phyloP scores from a whole-genome alignment of 2,329 filamentous ascomycete species.

The Penicillium sp. region DNA sequence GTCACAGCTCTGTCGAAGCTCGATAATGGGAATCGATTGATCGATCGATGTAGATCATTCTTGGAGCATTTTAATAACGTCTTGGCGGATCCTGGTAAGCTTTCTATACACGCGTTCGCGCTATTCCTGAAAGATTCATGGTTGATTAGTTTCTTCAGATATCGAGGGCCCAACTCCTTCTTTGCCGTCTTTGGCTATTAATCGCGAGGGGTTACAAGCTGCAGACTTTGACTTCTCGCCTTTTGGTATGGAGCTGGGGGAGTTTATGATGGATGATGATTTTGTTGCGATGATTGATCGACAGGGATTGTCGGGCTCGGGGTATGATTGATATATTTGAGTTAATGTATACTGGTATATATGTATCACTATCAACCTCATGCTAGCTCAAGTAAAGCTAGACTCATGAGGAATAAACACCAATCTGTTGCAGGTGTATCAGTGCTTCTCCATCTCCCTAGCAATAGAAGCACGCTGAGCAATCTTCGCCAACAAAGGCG shows the following conservation, averaged over 20 bases:
- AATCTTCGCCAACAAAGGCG: constrained; percentile 23
- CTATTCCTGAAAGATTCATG: not conserved
- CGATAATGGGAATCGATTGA: constrained; percentile 30
- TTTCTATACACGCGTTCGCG: not conserved
- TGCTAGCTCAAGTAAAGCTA: too few species aligned
- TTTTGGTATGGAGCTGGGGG: constrained; percentile 36
- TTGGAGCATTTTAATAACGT: constrained; percentile 23
- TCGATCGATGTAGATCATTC: constrained; percentile 32
- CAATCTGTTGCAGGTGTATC: not conserved
- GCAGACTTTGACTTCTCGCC: constrained; percentile 20
- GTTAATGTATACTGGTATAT: not conserved
- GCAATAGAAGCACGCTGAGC: constrained; percentile 11
- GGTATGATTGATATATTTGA: not conserved
- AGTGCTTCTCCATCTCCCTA: not conserved
- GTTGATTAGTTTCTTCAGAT: not conserved
- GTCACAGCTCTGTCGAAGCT: constrained; percentile 24
- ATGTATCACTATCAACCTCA: not conserved
- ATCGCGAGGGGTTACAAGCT: not conserved
- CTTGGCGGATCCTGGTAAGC: constrained; percentile 9
- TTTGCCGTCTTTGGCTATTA: not conserved
- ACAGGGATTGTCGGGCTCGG: constrained; percentile 1
- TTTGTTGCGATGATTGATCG: constrained; percentile 17
- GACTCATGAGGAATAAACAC: not conserved
- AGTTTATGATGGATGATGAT: constrained; percentile 41
- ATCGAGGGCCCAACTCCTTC: not conserved